Conservation (phyloP, 192 early-diverging fungal genomes). For the Entrophospora sp. region DNA sequence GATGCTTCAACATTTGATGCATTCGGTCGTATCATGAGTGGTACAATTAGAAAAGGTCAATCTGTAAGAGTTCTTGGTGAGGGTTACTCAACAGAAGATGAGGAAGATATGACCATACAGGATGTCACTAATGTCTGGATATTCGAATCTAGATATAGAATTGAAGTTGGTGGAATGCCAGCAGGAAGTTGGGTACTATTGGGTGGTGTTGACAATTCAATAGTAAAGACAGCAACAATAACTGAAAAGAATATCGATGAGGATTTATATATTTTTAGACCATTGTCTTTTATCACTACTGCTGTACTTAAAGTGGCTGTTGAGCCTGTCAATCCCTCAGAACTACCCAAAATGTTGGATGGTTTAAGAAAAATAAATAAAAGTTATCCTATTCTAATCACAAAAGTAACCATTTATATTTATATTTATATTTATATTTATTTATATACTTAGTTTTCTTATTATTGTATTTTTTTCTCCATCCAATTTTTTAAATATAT, state of each 20-base stretch:
- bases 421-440: not conserved
- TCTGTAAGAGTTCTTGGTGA: constrained; percentile 87
- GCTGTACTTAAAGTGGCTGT: constrained; percentile 92
- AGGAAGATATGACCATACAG: constrained; percentile 91
- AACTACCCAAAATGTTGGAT: constrained; percentile 96
- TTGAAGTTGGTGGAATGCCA: constrained; percentile 67
- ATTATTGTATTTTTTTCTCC: not conserved
- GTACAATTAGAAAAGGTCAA: constrained; percentile 68
- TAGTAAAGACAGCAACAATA: constrained; percentile 93
- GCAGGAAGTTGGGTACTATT: constrained; percentile 91
- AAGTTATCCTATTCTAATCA: constrained; percentile 82
- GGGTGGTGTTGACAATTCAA: constrained; percentile 84
- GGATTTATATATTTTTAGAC: constrained; percentile 75
- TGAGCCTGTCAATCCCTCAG: constrained; percentile 95
- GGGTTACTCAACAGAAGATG: constrained; percentile 83
- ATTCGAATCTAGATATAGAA: constrained; percentile 77
- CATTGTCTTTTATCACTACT: constrained; percentile 70
- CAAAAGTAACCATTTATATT: constrained; percentile 40
- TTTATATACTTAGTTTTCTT: not conserved
- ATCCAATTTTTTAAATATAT: not conserved
- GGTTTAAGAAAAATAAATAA: constrained; percentile 95
- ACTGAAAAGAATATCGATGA: constrained; percentile 58
- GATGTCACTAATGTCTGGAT: constrained; percentile 64
- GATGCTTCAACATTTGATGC: constrained; percentile 82
- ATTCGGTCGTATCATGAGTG: constrained; percentile 92